Evolutionary conservation across 116 monocot species (phyloP).

Genomic region (Dioscorea cayenensis): DNA sequence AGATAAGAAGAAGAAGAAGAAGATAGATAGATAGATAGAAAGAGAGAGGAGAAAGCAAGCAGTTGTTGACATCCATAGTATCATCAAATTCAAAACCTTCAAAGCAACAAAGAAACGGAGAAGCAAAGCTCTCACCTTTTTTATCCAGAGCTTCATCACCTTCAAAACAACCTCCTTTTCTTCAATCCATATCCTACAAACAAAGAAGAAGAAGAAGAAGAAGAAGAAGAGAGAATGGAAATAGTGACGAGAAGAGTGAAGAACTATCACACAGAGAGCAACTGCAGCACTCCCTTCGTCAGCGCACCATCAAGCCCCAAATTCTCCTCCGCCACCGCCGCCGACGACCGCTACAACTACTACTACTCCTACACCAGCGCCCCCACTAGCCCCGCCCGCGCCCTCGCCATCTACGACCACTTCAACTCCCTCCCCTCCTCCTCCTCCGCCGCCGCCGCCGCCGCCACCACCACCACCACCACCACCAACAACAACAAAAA

Average conservation of each 20-base stretch:
- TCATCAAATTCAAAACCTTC: too few relatives aligned
- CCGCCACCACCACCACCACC: constrained; percentile 11
- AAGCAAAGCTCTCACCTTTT: too few relatives aligned
- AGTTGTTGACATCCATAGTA: too few relatives aligned
- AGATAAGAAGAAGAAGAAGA: too few relatives aligned
- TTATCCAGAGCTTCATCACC: too few relatives aligned
- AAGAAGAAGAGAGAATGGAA: not conserved
- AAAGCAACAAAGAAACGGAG: too few relatives aligned
- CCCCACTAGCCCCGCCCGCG: constrained; percentile 41
- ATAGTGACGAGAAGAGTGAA: not conserved
- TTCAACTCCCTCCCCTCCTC: not conserved
- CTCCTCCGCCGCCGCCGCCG: constrained; percentile 7
- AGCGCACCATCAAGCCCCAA: constrained; percentile 51
- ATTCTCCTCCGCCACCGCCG: constrained; percentile 11
- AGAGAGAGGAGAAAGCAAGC: too few relatives aligned
- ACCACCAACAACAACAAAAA: not conserved
- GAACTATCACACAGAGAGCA: constrained; percentile 14
- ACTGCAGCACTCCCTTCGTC: not conserved
- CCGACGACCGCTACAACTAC: constrained; percentile 11
- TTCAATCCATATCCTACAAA: too few relatives aligned
- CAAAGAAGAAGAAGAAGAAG: not conserved
- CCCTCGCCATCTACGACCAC: not conserved
- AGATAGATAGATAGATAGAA: too few relatives aligned
- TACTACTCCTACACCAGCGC: constrained; percentile 43
- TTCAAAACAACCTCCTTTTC: too few relatives aligned